Conservation (phyloP, 257 asterid species). For the Solanum pennellii region DNA sequence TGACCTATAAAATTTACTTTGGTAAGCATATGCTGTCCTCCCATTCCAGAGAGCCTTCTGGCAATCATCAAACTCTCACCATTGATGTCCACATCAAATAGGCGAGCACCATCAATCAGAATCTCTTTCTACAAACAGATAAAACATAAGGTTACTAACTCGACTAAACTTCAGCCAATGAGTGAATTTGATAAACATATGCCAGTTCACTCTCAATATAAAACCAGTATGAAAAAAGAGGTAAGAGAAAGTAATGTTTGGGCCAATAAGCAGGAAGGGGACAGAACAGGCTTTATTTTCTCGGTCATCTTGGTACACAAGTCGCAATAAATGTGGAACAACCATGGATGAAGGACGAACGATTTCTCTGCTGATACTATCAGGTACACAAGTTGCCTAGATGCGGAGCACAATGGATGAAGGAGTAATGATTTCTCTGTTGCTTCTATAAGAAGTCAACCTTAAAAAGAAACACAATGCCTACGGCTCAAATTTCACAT, state of each 20-base stretch:
- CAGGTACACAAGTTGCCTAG: background rate
- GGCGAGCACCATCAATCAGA: slow-evolving; percentile 70
- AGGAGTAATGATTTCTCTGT: background rate
- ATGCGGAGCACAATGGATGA: background rate
- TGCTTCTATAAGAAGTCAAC: background rate
- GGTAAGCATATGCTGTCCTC: slow-evolving; percentile 62
- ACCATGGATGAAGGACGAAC: background rate
- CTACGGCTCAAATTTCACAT: background rate
- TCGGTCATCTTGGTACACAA: background rate
- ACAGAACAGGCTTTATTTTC: background rate
- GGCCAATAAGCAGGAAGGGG: background rate
- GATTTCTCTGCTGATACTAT: background rate
- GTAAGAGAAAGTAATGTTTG: background rate
- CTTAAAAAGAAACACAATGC: background rate
- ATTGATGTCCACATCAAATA: slow-evolving; percentile 61
- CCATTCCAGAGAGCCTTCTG: slow-evolving; percentile 58
- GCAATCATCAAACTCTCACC: slow-evolving; percentile 47
- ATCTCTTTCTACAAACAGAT: slow-evolving; percentile 39
- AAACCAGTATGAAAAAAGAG: background rate
- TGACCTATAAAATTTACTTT: slow-evolving; percentile 45
- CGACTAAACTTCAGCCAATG: background rate
- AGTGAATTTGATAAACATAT: background rate
- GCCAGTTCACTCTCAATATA: background rate
- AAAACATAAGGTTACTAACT: background rate
- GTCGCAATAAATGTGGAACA: background rate